Base-by-base conservation (phyloP, 2,329 filamentous ascomycete species). In the Gnomoniopsis smithogilvyi region DNA sequence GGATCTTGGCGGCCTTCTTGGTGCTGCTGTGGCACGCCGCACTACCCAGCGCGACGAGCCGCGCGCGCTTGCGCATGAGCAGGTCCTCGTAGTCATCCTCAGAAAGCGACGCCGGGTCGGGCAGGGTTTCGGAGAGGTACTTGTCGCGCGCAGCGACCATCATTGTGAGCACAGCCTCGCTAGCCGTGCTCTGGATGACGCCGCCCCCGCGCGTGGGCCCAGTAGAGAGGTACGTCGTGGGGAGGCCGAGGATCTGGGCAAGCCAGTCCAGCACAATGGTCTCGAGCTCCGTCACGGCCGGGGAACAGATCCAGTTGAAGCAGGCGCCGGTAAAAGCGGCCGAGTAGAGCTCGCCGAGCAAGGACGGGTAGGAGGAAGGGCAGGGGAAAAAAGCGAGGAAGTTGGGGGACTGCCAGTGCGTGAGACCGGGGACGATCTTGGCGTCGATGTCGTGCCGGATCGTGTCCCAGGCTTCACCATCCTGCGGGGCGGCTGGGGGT, bases 331-430 rank as follows among this genome's bases (percentile, higher is more conserved):
- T 95, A 75, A 97, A 93, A 7, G 92, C 89, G 6, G 91, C 88
- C 47, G 87, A 91, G 79, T 96, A 98, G 78, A 98, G 87, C 75
- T 98, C 94, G 21, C 92, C 94, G 12, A 98, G 82, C 72, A 96
- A 94, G 30, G 87, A 85, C 0, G 94, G 92, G 70, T 89, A 97
- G 38, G 89, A 91, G 55, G 88, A 87, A 24, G 85, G 87, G 52
- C 91, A 91, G 1, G 94, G 90, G 75, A 95, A 98, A 80, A 96
- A 98, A 48, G 94, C 94, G 85, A 97, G 91, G 80, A 96, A 98
- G 70, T 94, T 92, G 17, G 92, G 94, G 2, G 88, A 91, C 71
- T 96, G 89, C 82, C 94, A 98, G 75, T 97, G 94, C 0, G 94
- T 97, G 56, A 98, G 80, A 6, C 94, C 94, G 0, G 94, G 94